phyloP scores from a whole-genome alignment of 2,329 filamentous ascomycete species.

The Arthroderma uncinatum region DNA sequence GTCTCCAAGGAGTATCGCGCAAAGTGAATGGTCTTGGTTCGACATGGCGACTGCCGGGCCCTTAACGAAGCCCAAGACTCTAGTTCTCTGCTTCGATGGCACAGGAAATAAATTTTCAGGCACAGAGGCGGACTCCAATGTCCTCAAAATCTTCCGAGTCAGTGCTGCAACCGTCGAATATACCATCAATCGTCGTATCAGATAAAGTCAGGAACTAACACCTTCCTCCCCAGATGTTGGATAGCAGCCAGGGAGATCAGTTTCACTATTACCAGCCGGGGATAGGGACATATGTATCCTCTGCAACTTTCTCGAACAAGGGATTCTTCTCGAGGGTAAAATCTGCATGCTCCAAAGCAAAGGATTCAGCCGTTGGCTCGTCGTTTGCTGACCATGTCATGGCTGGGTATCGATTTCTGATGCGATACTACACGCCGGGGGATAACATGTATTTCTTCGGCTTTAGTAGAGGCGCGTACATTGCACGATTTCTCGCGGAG shows the following conservation, averaged over 20 bases:
- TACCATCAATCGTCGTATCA: not conserved
- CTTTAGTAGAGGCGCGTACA: conserved; percentile 45
- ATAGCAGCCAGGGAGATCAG: conserved; percentile 20
- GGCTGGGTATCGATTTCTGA: conserved; percentile 45
- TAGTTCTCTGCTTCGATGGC: conserved; percentile 20
- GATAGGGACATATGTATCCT: conserved; percentile 36
- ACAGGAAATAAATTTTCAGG: conserved; percentile 23
- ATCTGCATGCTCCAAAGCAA: conserved; percentile 13
- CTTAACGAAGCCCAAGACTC: conserved; percentile 13
- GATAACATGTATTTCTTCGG: conserved; percentile 47
- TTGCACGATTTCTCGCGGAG: conserved; percentile 42
- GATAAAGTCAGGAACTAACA: not conserved
- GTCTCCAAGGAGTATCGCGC: too few relatives aligned
- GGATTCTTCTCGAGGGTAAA: conserved; percentile 21
- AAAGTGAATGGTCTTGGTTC: too few relatives aligned
- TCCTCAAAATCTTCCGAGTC: conserved; percentile 38
- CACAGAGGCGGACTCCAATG: conserved; percentile 41
- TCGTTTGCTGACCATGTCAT: conserved; percentile 44
- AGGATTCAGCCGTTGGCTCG: conserved; percentile 14
- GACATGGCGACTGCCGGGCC: not conserved
- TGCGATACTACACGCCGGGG: conserved; percentile 43
- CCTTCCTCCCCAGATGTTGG: conserved; percentile 28
- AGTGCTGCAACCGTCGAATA: conserved; percentile 6
- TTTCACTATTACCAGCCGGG: conserved; percentile 24
- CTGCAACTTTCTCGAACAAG: conserved; percentile 25